Conservation (phyloP, 2,329 filamentous ascomycete species). For the Fusarium sp. region DNA sequence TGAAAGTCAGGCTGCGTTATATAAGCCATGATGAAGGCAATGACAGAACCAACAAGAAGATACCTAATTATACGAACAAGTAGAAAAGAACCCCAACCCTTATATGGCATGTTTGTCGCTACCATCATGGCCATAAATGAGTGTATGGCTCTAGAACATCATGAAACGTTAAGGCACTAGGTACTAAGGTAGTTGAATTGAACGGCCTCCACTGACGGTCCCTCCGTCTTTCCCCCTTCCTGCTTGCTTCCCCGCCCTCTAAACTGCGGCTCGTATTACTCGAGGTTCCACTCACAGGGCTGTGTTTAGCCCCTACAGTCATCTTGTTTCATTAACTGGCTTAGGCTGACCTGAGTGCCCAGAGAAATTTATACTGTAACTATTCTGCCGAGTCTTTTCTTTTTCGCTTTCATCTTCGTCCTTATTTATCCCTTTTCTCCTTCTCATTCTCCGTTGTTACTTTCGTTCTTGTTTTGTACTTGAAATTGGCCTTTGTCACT, state of each 20-base stretch:
- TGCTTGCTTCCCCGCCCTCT: constrained; percentile 28
- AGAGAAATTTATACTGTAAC: constrained; percentile 20
- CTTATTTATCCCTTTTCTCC: constrained; percentile 10
- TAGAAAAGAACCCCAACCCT: not conserved
- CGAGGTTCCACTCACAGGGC: constrained; percentile 45
- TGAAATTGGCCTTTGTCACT: constrained; percentile 1
- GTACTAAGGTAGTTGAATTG: too few relatives aligned
- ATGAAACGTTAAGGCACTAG: constrained; percentile 39
- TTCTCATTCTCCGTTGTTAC: constrained; percentile 12
- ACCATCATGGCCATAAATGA: constrained; percentile 1
- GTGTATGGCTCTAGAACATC: constrained; percentile 36
- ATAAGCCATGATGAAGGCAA: not conserved
- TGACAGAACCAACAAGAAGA: not conserved
- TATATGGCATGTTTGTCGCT: constrained; percentile 9
- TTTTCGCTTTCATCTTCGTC: constrained; percentile 2
- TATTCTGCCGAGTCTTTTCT: constrained; percentile 12
- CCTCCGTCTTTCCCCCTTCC: not conserved
- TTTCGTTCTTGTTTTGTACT: constrained; percentile 18
- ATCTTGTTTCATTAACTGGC: constrained; percentile 18
- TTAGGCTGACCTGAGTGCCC: constrained; percentile 19
- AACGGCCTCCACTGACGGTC: constrained; percentile 5
- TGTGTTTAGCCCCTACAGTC: constrained; percentile 36
- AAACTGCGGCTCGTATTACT: constrained; percentile 27
- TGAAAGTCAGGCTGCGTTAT: not conserved
- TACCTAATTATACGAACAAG: not conserved